Percentiles rank a stretch among this genome's conserved stretches.
These are phyloP conservation scores for Cystobasidiopsis lactophilus DNA, from an alignment of 768 basidiomycete genomes.

Conservation along the genomic window DNA sequence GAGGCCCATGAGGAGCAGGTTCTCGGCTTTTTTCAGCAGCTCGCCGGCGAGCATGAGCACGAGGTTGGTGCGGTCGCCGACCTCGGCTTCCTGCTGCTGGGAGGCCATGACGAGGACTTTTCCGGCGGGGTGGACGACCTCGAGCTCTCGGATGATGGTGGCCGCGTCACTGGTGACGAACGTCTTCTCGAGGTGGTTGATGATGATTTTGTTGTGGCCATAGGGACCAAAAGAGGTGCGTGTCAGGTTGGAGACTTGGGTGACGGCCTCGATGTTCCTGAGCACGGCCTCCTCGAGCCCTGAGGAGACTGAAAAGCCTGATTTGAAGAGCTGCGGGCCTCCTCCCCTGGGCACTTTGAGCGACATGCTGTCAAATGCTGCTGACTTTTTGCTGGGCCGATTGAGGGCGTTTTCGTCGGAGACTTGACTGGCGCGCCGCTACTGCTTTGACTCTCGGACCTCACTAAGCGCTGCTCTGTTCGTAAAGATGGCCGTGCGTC, in stretches of 20 bases:
- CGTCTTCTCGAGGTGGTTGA: constrained; percentile 84
- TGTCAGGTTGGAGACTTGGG: constrained; percentile 80
- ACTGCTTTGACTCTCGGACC: too few species aligned
- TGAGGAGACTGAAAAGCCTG: constrained; percentile 36
- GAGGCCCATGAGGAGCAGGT: constrained; percentile 81
- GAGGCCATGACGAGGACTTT: constrained; percentile 98
- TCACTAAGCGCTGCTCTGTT: too few species aligned
- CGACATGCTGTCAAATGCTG: too few species aligned
- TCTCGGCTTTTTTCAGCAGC: constrained; percentile 76
- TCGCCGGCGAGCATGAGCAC: constrained; percentile 91
- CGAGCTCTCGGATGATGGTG: constrained; percentile 91
- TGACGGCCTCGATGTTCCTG: constrained; percentile 87
- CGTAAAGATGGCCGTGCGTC: too few species aligned
- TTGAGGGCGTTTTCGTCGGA: too few species aligned
- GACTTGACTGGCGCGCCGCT: too few species aligned
- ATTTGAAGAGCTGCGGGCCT: too few species aligned
- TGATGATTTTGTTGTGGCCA: constrained; percentile 93
- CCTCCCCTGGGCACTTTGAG: too few species aligned
- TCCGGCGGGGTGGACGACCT: constrained; percentile 94
- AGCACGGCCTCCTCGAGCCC: constrained; percentile 94
- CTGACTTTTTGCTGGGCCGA: too few species aligned
- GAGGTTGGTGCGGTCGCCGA: constrained; percentile 86
- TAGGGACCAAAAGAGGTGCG: constrained; percentile 35
- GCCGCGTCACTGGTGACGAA: constrained; percentile 99
- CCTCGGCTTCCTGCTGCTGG: constrained; percentile 87